phyloP scores from a whole-genome alignment of 257 asterid genomes.

The Solanum neorickii region DNA sequence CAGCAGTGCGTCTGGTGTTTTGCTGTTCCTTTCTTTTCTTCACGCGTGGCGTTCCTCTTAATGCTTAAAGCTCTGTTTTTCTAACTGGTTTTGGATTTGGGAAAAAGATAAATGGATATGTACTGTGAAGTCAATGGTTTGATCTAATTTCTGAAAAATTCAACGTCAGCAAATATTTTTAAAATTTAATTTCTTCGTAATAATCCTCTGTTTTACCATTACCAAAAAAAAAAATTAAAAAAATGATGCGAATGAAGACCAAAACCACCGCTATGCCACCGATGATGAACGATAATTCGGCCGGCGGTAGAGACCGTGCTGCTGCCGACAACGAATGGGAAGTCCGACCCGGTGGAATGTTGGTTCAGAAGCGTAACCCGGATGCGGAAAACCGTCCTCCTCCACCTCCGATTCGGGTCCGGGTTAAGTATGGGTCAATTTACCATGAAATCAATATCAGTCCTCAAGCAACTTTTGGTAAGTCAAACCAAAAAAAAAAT shows the following conservation, averaged over 20 bases:
- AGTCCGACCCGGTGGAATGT: conserved; percentile 87
- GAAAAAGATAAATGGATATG: background rate
- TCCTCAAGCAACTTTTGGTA: conserved; percentile 80
- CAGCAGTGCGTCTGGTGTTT: background rate
- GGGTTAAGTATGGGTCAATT: conserved; percentile 70
- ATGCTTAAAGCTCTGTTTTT: background rate
- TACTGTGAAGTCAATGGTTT: conserved; percentile 4
- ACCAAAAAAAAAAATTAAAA: background rate
- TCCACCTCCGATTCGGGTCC: conserved; percentile 69
- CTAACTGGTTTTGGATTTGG: background rate
- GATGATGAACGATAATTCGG: conserved; percentile 11
- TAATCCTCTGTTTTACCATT: background rate
- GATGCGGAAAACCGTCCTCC: conserved; percentile 43
- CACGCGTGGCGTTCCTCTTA: conserved; percentile 1
- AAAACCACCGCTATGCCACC: conserved; percentile 3
- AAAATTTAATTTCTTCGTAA: background rate
- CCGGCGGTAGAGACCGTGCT: background rate
- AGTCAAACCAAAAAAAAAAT: background rate
- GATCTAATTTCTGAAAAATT: background rate
- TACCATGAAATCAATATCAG: conserved; percentile 63
- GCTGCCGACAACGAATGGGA: conserved; percentile 43
- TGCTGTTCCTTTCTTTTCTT: background rate
- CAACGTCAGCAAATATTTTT: background rate
- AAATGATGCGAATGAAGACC: conserved; percentile 63
- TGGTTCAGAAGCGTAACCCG: conserved; percentile 63